Evolutionary conservation across 352 stramenopile genomes (phyloP).

Genomic region (Phytophthora megakarya): DNA sequence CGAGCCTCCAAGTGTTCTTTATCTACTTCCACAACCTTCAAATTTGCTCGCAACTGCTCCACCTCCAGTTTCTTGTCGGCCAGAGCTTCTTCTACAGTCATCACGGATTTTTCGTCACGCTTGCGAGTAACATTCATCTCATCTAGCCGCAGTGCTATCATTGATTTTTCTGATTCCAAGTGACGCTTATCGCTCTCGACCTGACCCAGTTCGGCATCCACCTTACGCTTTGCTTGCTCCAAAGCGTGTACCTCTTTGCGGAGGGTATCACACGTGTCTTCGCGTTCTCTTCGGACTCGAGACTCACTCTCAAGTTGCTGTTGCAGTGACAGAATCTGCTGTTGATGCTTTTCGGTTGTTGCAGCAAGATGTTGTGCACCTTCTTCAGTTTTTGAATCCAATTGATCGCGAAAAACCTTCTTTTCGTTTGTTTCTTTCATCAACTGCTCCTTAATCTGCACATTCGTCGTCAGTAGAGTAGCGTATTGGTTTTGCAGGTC

Average conservation of each 20-base stretch:
- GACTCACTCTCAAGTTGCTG: conserved; percentile 29
- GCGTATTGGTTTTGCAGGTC: conserved; percentile 39
- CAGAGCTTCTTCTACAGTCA: conserved; percentile 21
- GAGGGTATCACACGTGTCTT: conserved; percentile 29
- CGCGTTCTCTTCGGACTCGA: conserved; percentile 21
- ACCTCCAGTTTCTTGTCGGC: conserved; percentile 55
- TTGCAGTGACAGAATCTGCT: conserved; percentile 23
- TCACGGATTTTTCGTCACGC: conserved; percentile 24
- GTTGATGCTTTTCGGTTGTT: conserved; percentile 13
- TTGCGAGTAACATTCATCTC: conserved; percentile 28
- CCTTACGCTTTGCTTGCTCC: conserved; percentile 33
- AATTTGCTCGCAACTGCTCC: conserved; percentile 47
- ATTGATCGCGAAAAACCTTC: conserved; percentile 39
- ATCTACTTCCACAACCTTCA: conserved; percentile 42
- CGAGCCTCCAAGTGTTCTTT: conserved; percentile 44
- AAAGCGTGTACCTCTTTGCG: conserved; percentile 32
- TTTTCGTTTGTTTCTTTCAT: conserved; percentile 52
- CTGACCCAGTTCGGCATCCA: conserved; percentile 26
- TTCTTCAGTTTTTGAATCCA: conserved; percentile 26
- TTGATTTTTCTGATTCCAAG: conserved; percentile 40
- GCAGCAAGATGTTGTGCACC: background rate
- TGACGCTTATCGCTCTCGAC: conserved; percentile 47
- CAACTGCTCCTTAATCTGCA: conserved; percentile 49
- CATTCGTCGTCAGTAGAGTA: conserved; percentile 34
- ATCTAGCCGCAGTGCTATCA: conserved; percentile 27